Evolutionary conservation across 192 early-diverging fungal species (phyloP).

Genomic region (Umbelopsis vinacea): DNA sequence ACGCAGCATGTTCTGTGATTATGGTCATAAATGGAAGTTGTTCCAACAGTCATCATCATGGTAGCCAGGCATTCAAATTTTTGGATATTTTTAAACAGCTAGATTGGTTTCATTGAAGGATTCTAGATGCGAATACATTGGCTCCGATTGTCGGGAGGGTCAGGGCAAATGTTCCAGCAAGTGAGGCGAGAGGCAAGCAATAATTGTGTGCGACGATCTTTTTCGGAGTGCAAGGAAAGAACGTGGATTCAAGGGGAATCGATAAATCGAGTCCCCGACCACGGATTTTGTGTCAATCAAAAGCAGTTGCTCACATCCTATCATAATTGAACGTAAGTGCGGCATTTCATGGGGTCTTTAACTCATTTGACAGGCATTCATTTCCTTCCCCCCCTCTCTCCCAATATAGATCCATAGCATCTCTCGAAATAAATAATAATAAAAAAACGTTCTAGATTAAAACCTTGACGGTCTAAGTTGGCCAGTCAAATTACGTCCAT

Average conservation of each 20-base stretch:
- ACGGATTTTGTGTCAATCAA: conserved; percentile 7
- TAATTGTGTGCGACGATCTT: conserved; percentile 12
- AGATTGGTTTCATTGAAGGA: not conserved
- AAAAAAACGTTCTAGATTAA: not conserved
- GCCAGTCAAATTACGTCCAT: not conserved
- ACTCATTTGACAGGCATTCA: not conserved
- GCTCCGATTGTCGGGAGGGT: not conserved
- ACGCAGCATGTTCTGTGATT: not conserved
- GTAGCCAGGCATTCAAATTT: not conserved
- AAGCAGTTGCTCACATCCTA: not conserved
- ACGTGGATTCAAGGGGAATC: conserved; percentile 9
- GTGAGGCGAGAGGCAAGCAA: not conserved
- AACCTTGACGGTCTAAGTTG: not conserved
- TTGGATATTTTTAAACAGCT: not conserved
- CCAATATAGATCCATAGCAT: not conserved
- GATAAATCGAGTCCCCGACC: not conserved
- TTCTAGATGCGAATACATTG: not conserved
- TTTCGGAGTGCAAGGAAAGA: conserved; percentile 12
- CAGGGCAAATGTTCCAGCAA: not conserved
- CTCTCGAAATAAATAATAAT: not conserved
- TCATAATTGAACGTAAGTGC: too few relatives aligned
- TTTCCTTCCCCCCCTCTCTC: not conserved
- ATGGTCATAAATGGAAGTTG: not conserved
- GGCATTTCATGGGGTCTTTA: not conserved
- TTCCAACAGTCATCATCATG: not conserved